Base-by-base conservation (phyloP, 2,329 filamentous ascomycete genomes). In the Sordariomycetes sp. region DNA sequence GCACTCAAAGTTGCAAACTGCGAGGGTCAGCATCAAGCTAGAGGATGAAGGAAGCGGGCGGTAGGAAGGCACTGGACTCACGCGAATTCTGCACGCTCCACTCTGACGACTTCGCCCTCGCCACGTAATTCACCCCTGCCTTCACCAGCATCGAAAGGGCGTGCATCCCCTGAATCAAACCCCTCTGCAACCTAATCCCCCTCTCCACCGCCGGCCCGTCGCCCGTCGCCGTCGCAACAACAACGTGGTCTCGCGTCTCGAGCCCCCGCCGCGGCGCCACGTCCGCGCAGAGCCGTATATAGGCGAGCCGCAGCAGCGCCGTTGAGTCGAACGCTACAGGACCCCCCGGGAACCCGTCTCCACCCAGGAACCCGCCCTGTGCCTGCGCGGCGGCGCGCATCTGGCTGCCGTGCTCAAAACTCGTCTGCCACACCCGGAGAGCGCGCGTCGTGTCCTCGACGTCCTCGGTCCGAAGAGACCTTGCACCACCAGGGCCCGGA, bases 321-420 rank as follows among this genome's bases (percentile, higher is more conserved):
- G 77, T 85, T 53, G 82, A 81, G 61, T 85, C 86, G 66, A 84
- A 86, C 0, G 82, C 78, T n/a, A 87, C 74, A 0, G 83, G 80
- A 0, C 83, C 82, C 32, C 80, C 79, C 0, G 75, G 72, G 54
- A 76, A 76, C 36, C 73, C 71, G 28, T 82, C 80, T 52, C 75
- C 72, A 39, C 36, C 42, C 22, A 54, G 6, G 45, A 51, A 53
- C 32, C 56, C 56, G 50, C 50, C 35, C 15, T 48, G 55, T 50
- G 3, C 69, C 72, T 0, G 71, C 70, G 59, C 79, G 20, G 74
- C 74, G 5, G 74, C 75, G 10, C 76, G 73, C 28, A 75, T 65
- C 61, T 79, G 76, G 24, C 79, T 72, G 54, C 76, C 76, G 56
- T 80, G 76, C 64, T 84, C 79, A 58, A 82, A 82, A 22, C 75